Evolutionary conservation across 2,329 filamentous ascomycete genomes (phyloP).

Genomic region (Ophiostoma perfectum): DNA sequence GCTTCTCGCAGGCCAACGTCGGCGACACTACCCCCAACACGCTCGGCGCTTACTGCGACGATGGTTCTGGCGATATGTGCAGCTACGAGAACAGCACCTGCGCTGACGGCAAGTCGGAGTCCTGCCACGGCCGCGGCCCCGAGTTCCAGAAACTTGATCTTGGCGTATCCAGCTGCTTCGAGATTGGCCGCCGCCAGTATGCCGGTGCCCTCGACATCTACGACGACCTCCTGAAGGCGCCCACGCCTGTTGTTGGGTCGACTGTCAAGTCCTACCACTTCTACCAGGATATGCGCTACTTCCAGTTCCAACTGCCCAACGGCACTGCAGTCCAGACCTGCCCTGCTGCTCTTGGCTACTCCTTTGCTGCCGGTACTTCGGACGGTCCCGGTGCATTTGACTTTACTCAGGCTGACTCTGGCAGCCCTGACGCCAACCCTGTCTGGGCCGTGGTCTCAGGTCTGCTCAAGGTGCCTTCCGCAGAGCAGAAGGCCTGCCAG

Average conservation of each 20-base stretch:
- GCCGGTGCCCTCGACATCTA: constrained; percentile 48
- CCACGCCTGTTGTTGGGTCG: constrained; percentile 53
- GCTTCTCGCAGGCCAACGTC: constrained; percentile 86
- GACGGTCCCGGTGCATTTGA: constrained; percentile 90
- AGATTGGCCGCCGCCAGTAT: constrained; percentile 70
- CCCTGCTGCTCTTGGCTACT: constrained; percentile 81
- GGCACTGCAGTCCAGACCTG: constrained; percentile 67
- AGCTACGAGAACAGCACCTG: constrained; percentile 81
- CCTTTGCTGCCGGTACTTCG: constrained; percentile 86
- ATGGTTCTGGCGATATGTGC: constrained; percentile 67
- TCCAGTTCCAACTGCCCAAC: constrained; percentile 67
- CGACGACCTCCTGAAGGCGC: constrained; percentile 43
- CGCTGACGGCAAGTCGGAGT: constrained; percentile 59
- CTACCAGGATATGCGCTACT: constrained; percentile 75
- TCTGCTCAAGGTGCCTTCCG: constrained; percentile 62
- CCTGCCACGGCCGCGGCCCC: constrained; percentile 70
- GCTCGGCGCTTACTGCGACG: constrained; percentile 80
- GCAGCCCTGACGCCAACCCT: constrained; percentile 62
- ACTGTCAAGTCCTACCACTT: constrained; percentile 78
- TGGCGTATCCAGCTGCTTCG: constrained; percentile 67
- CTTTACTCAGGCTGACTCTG: constrained; percentile 78
- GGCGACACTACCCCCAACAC: constrained; percentile 85
- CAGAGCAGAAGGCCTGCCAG: constrained; percentile 69
- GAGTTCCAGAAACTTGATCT: constrained; percentile 62
- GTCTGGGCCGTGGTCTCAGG: constrained; percentile 72